phyloP scores from a whole-genome alignment of 352 stramenopile species.

The Phytophthora kernoviae region DNA sequence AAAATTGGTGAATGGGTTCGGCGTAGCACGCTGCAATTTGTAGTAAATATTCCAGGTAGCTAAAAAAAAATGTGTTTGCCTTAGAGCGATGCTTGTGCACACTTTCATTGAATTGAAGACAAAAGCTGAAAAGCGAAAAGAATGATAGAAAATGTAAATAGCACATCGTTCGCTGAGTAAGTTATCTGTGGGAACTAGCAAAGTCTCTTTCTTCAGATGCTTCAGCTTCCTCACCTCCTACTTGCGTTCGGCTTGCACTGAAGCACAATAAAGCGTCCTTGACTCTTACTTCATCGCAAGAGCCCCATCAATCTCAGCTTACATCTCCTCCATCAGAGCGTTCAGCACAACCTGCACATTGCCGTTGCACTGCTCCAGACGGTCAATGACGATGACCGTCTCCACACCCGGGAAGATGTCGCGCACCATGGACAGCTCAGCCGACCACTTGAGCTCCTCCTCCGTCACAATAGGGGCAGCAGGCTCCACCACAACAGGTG shows the following conservation, averaged over 20 bases:
- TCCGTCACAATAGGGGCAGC: constrained; percentile 43
- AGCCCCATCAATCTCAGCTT: constrained; percentile 28
- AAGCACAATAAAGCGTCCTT: constrained; percentile 17
- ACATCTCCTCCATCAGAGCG: constrained; percentile 82
- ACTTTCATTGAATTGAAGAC: no score
- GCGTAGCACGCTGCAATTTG: constrained; percentile 24
- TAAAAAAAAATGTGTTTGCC: constrained; percentile 7
- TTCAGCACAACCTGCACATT: constrained; percentile 86
- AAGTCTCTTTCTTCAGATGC: constrained; percentile 16
- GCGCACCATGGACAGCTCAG: constrained; percentile 68
- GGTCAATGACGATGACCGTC: constrained; percentile 49
- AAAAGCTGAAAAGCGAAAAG: neutral
- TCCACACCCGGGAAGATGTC: constrained; percentile 78
- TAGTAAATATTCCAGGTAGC: constrained; percentile 33
- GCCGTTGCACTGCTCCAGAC: constrained; percentile 80
- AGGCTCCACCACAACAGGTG: constrained; percentile 45
- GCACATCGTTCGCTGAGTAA: neutral
- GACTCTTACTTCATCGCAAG: constrained; percentile 27
- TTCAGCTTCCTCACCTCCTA: constrained; percentile 4
- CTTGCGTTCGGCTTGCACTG: constrained; percentile 21
- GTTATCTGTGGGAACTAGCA: neutral
- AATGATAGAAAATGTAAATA: neutral
- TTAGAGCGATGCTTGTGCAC: no score
- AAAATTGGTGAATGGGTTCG: constrained; percentile 17
- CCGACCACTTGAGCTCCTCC: constrained; percentile 83